Evolutionary conservation across 1,284 basidiomycete genomes (phyloP).

Genomic region (Cryptococcus hybrid): DNA sequence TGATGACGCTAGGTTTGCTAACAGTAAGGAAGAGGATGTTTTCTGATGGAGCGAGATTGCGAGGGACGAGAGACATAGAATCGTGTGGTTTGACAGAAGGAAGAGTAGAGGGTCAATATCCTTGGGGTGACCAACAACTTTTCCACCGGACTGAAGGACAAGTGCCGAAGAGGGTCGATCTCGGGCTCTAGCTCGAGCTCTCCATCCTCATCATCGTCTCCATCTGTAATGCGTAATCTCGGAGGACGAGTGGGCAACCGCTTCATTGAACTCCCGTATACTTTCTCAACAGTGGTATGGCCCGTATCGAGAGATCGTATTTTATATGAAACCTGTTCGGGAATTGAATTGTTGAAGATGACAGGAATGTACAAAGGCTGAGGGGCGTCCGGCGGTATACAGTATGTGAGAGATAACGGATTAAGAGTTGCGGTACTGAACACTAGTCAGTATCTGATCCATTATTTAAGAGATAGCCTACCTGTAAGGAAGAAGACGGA

Average conservation of each 20-base stretch:
- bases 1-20: constrained; percentile 61
- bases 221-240: constrained; percentile 25
- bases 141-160: constrained; percentile 11
- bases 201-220: constrained; percentile 58
- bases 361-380: constrained; percentile 46
- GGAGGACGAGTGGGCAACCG: constrained; percentile 16
- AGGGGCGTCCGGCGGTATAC: constrained; percentile 36
- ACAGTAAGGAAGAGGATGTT: constrained; percentile 69
- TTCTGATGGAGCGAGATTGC: constrained; percentile 65
- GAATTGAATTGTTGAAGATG: constrained; percentile 87
- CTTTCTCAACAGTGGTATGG: constrained; percentile 16
- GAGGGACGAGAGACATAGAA: constrained; percentile 37
- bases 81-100: constrained; percentile 41
- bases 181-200: constrained; percentile 55
- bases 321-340: constrained; percentile 70
- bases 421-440: constrained; percentile 45
- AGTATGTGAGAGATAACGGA: constrained; percentile 47
- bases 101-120: constrained; percentile 48
- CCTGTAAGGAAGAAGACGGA: constrained; percentile 42
- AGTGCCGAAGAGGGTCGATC: constrained; percentile 31
- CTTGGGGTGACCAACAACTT: constrained; percentile 8
- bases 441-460: background rate
- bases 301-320: constrained; percentile 63
- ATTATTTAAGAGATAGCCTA: constrained; percentile 5
- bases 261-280: constrained; percentile 27